These are phyloP conservation scores for Protostelium mycophagum DNA, from an alignment of 78 protist species.

Conservation along the genomic window DNA sequence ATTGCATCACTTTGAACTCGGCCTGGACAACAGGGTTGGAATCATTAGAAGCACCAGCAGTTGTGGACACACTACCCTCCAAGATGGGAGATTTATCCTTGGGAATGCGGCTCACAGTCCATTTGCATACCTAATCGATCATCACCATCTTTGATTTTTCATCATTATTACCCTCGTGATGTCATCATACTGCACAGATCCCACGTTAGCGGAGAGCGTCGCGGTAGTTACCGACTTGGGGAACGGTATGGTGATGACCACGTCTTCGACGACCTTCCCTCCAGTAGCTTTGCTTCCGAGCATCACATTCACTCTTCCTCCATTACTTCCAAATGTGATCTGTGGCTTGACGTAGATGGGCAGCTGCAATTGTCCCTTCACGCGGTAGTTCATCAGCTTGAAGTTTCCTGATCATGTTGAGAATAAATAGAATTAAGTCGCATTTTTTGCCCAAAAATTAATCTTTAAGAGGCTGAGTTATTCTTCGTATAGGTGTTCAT, in stretches of 20 bases:
- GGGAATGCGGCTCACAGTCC: conserved; percentile 65
- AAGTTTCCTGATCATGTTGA: conserved; percentile 12
- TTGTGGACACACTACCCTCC: conserved; percentile 21
- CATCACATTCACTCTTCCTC: conserved; percentile 52
- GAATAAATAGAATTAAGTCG: too few species aligned
- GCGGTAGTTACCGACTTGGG: conserved; percentile 39
- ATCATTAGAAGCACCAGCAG: background rate
- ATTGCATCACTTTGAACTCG: background rate
- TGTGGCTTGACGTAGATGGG: conserved; percentile 73
- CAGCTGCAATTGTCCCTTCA: conserved; percentile 41
- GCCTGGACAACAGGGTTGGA: background rate
- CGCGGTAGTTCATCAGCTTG: conserved; percentile 55
- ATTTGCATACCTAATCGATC: conserved; percentile 13
- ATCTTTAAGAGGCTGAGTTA: too few species aligned
- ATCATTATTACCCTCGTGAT: conserved; percentile 19
- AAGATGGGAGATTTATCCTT: conserved; percentile 56
- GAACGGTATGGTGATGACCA: conserved; percentile 69
- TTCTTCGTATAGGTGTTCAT: background rate
- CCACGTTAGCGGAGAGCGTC: conserved; percentile 45
- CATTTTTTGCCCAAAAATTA: too few species aligned
- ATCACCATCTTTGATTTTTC: background rate
- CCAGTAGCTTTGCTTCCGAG: conserved; percentile 19
- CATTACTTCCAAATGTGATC: conserved; percentile 38
- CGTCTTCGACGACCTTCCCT: conserved; percentile 45
- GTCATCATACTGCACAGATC: conserved; percentile 53